A percentile compares a stretch with the other conserved stretches of the same genome.
Evolutionary conservation across 2,329 filamentous ascomycete species (phyloP).

Genomic region (Fusarium sp.): DNA sequence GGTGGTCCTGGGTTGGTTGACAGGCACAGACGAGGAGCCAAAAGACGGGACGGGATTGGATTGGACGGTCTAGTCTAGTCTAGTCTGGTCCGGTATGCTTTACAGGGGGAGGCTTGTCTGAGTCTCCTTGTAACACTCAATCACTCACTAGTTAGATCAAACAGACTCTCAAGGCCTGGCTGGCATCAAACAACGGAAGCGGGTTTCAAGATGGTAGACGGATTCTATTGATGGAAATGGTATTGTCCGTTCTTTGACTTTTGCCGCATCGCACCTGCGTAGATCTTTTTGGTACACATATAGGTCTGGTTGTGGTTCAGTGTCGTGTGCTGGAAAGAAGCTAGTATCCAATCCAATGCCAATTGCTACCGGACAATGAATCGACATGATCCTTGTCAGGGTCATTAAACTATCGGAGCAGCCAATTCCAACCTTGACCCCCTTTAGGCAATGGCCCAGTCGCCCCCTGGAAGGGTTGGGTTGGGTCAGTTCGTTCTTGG

Average conservation of each 20-base stretch:
- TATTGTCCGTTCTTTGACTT: neutral
- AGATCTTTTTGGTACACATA: neutral
- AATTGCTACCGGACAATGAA: slow-evolving; percentile 16
- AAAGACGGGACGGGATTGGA: slow-evolving; percentile 27
- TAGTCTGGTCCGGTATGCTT: neutral
- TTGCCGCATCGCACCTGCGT: neutral
- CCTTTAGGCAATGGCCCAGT: slow-evolving; percentile 48
- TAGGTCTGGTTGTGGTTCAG: neutral
- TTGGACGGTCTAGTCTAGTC: neutral
- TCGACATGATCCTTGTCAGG: slow-evolving; percentile 37
- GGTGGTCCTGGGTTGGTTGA: slow-evolving; percentile 1
- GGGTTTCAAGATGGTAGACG: neutral
- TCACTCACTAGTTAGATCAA: neutral
- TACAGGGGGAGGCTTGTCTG: slow-evolving; percentile 15
- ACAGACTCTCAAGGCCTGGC: neutral
- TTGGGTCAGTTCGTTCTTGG: neutral
- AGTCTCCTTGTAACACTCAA: slow-evolving; percentile 14
- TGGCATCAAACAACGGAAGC: slow-evolving; percentile 7
- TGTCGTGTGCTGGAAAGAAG: neutral
- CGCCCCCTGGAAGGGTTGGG: slow-evolving; percentile 13
- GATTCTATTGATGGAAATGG: slow-evolving; percentile 22
- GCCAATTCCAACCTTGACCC: slow-evolving; percentile 51
- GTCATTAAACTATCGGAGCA: slow-evolving; percentile 54
- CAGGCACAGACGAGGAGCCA: neutral
- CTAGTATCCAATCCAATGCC: neutral